phyloP scores from a whole-genome alignment of 2,329 filamentous ascomycete genomes.

The Hypoxylon sp. region DNA sequence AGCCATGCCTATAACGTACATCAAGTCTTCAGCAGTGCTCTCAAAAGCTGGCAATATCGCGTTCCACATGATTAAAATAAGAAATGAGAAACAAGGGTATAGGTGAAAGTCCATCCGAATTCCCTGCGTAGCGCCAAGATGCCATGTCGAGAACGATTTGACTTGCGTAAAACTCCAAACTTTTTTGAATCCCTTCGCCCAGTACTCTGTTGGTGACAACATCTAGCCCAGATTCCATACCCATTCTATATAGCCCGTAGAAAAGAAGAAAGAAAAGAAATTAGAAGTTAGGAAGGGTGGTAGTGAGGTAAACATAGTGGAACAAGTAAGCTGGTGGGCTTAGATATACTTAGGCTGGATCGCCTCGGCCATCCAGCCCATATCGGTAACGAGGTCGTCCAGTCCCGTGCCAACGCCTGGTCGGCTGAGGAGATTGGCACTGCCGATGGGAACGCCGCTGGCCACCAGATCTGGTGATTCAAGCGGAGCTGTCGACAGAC shows the following conservation, averaged over 20 bases:
- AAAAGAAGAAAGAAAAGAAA: conserved; percentile 2
- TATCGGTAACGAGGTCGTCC: conserved; percentile 52
- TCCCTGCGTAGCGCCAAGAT: conserved; percentile 24
- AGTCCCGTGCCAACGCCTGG: conserved; percentile 46
- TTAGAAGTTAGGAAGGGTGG: not conserved
- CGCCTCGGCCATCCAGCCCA: conserved; percentile 60
- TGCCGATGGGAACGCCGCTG: conserved; percentile 36
- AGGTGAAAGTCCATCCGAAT: conserved; percentile 9
- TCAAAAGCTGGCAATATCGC: conserved; percentile 14
- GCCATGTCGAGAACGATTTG: conserved; percentile 11
- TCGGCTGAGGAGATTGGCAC: conserved; percentile 39
- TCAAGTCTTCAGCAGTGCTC: conserved; percentile 15
- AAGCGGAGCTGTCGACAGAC: conserved; percentile 24
- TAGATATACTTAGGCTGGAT: conserved; percentile 50
- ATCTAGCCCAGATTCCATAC: conserved; percentile 30
- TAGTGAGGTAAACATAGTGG: conserved; percentile 4
- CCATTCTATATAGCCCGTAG: conserved; percentile 21
- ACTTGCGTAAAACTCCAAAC: conserved; percentile 22
- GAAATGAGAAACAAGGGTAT: conserved; percentile 32
- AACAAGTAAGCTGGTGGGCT: conserved; percentile 2
- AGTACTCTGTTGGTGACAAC: conserved; percentile 25
- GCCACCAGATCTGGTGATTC: conserved; percentile 45
- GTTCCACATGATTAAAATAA: conserved; percentile 8
- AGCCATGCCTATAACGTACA: conserved; percentile 12
- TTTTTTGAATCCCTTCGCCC: conserved; percentile 15